Evolutionary conservation across 2,329 filamentous ascomycete genomes (phyloP), one percentile per base, ranked within the genome.

Genomic region (Thielaviopsis musarum): DNA sequence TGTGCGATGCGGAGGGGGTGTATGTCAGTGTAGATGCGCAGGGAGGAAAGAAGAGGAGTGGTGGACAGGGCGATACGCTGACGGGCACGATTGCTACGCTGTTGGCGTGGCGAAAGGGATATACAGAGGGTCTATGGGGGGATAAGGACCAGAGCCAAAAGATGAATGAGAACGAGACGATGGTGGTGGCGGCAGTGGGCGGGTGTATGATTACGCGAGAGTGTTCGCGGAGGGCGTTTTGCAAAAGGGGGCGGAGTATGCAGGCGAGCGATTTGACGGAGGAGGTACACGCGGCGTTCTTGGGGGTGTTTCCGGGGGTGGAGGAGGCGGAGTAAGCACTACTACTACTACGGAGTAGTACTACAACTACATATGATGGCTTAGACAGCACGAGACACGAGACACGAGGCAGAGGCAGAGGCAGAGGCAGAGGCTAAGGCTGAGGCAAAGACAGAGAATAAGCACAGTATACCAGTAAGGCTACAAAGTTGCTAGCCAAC

Each of bases 191-290:
- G 17, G 91, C 88, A 0, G 96, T 87, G 74, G 91, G 87, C 0
- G 93, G 91, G 1, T 88, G 87, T 66, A 82, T 85, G 21, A 81
- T 98, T 60, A 97, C 93, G 61, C 83, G 91, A 70, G 81, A 95
- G 69, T 95, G 87, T 68, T 96, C 91, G 21, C 80, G 88, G 56
- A 74, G 91, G 61, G 93, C 93, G 0, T 98, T 94, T 71, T 77
- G 81, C 66, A 87, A 91, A 70, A 88, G 84, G 67, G 91, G 93
- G 0, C 80, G 93, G 64, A 89, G 87, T 68, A 73, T 98, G 68
- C 93, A 97, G 74, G 93, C 93, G 0, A 90, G 87, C 65, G 93
- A 97, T 71, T 73, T 98, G 68, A 96, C 91, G 0, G 89, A 93
- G 19, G 86, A 95, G 72, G 87, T 98, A 10, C 85, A 95, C 66